These are phyloP conservation scores for Agaricus sinodeliciosus DNA, from an alignment of 768 basidiomycete genomes.

Conservation along the genomic window DNA sequence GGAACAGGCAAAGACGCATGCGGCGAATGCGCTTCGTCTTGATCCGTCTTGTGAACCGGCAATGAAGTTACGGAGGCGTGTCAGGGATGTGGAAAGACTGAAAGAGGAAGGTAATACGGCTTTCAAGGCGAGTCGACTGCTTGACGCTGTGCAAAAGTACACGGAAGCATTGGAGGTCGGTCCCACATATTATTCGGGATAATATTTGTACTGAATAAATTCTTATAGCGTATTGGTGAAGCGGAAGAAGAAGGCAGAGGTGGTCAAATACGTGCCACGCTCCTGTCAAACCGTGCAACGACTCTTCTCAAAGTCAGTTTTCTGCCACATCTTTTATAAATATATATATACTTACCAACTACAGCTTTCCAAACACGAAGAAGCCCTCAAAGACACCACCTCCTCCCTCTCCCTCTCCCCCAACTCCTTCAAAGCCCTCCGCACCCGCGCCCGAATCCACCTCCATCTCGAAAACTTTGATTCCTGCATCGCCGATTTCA, in stretches of 20 bases:
- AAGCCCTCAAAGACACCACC: conserved; percentile 68
- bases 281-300: conserved; percentile 81
- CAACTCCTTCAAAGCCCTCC: conserved; percentile 76
- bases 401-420: conserved; percentile 57
- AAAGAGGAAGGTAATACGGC: conserved; percentile 82
- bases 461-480: conserved; percentile 73
- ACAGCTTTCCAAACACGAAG: conserved; percentile 58
- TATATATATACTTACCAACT: conserved; percentile 9
- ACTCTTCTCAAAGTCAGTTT: conserved; percentile 61
- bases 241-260: conserved; percentile 69
- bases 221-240: conserved; percentile 55
- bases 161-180: conserved; percentile 63
- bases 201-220: neutral
- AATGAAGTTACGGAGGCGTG: conserved; percentile 62
- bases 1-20: conserved; percentile 66
- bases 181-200: neutral
- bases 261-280: conserved; percentile 72
- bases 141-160: conserved; percentile 66
- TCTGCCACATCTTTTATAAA: neutral
- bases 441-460: conserved; percentile 78
- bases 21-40: conserved; percentile 60
- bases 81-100: conserved; percentile 75
- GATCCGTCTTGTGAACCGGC: conserved; percentile 76
- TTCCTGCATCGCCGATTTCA: conserved; percentile 67
- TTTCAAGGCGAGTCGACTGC: conserved; percentile 56